Evolutionary conservation across 139 green algal species (phyloP), one percentile per base, ranked within the genome.

Genomic region (Marvania coccoides): DNA sequence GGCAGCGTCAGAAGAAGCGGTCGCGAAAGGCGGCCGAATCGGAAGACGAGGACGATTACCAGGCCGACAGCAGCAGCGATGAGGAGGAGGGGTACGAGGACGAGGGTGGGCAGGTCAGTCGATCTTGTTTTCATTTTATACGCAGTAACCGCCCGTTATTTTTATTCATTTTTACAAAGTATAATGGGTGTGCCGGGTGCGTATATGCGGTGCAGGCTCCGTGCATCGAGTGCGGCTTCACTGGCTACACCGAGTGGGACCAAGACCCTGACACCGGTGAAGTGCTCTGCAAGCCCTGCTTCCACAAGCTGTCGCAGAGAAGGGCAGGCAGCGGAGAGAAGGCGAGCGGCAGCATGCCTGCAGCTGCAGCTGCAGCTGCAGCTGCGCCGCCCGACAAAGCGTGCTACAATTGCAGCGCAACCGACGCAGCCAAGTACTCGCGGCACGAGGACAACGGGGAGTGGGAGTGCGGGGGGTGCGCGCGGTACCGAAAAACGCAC

Each of bases 381-480:
- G 61, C 5, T 3, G 39, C 33, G 5, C 9, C 15, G 33, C 35
- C 24, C 34, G 6, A 6, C 30, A 40, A 35, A 23, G 12, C 23
- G 2, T 68, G 61, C 48, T 19, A 26, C 54, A 61, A 30, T 3
- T 70, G 63, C 7, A 42, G 63, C 0, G 30, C 19, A 3, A 15
- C 30, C 0, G 47, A 33, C 0, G 63, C 31, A 7, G 29, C 26
- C 5, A 37, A 51, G 47, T 13, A 24, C 19, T 19, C 19, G 19
- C 19, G 19, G 19, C 42, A 51, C 42, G 15, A 4, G 39, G 24
- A 24, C 14, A 28, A 35, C 60, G 65, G 54, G 15, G 26, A 58
- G 55, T 13, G 47, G 28, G 65, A 72, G 26, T 72, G 65, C 24
- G 6, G 10, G 0, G 4, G 23, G 12, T 72, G 65, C 60, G 6